A percentile compares a stretch with the other conserved stretches of the same genome.
phyloP scores from a whole-genome alignment of 1,284 basidiomycete species.

The Anthracocystis panici-leucophaei region DNA sequence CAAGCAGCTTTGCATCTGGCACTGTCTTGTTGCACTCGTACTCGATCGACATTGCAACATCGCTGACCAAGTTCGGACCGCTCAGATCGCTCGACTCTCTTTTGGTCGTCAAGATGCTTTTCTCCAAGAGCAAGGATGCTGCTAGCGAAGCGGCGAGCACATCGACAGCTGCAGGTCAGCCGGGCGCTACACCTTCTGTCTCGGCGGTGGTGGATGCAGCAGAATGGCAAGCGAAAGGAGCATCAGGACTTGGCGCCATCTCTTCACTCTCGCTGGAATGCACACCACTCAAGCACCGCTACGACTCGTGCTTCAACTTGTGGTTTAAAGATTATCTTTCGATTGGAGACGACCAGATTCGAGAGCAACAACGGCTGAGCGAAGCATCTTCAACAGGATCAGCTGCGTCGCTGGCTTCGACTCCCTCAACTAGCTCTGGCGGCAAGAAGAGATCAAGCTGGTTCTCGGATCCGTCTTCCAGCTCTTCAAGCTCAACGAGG shows the following conservation, averaged over 20 bases:
- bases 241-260: constrained; percentile 58
- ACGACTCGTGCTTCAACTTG: constrained; percentile 93
- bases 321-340: constrained; percentile 93
- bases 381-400: constrained; percentile 68
- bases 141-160: constrained; percentile 10
- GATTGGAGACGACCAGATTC: constrained; percentile 54
- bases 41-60: not conserved
- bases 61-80: not conserved
- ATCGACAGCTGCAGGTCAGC: constrained; percentile 12
- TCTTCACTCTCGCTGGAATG: constrained; percentile 79
- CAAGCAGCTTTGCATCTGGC: not conserved
- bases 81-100: not conserved
- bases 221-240: constrained; percentile 34
- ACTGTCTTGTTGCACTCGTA: not conserved
- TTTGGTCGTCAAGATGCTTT: constrained; percentile 21
- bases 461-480: constrained; percentile 33
- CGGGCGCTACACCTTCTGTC: not conserved
- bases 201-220: constrained; percentile 5
- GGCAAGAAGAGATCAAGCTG: constrained; percentile 39
- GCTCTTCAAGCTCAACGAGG: constrained; percentile 17
- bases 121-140: constrained; percentile 22
- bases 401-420: constrained; percentile 6
- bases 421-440: not conserved
- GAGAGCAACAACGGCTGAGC: constrained; percentile 67
- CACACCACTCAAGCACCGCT: constrained; percentile 87